Base-by-base conservation (phyloP, 73 alveolate genomes). In the Tetrahymena elliotti region DNA sequence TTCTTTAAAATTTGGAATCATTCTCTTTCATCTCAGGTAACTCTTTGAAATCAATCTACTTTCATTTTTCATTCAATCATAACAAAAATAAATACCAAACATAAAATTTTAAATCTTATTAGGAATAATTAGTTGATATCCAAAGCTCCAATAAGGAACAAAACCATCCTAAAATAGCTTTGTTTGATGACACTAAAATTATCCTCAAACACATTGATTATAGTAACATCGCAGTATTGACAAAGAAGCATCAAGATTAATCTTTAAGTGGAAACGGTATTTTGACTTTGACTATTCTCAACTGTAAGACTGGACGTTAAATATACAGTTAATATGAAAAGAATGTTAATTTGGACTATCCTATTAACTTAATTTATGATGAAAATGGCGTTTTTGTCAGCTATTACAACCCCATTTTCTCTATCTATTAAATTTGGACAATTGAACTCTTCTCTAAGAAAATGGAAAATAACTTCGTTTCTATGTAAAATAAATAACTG, bases 171-270 rank as follows among this genome's bases (percentile, higher is more conserved):
- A 94, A 94, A 94, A 93, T 94, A 3, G 96, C 96, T 4, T 39
- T 94, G 8, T 94, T 94, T 94, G 96, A 94, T 88, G 96, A 94
- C 33, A 94, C 53, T 84, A 94, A 94, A 88, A 95, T 94, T n/a
- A 88, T 94, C 34, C 93, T 33, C 31, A 94, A 94, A 83, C 83
- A 84, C 33, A 94, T 94, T n/a, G 96, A 94, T 35, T 83, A 94
- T 38, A 84, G 95, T n/a, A 94, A 94, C 83, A 84, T 94, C 54
- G 96, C 96, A 16, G 18, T 94, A 3, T 88, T 94, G 83, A 88
- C 95, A 33, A 68, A 94, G 27, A 94, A 0, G 10, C 7, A 27
- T n/a, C 34, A 68, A 36, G n/a, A 2, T 4, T 0, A 24, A 5
- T 68, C n/a, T n/a, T n/a, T n/a, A n/a, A 68, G n/a, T 24, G 88